Evolutionary conservation across 176 grass and related monocot genomes (phyloP).

Genomic region (Cenchrus fungigraminus): DNA sequence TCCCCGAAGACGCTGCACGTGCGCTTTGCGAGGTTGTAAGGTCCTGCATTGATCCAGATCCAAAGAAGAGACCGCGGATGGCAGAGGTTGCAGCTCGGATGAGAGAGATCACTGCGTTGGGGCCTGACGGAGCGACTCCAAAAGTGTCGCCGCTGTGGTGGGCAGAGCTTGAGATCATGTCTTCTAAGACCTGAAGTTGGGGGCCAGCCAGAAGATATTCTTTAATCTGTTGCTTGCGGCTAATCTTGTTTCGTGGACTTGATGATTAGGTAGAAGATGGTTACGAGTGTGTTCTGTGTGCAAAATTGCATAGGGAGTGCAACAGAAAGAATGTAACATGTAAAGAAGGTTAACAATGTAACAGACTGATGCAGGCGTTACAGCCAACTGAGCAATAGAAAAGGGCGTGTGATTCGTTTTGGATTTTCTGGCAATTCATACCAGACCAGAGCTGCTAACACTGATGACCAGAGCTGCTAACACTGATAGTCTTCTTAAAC

Average conservation of each 20-base stretch:
- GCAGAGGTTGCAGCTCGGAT: slow-evolving; percentile 50
- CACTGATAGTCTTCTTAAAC: neutral
- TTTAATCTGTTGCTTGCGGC: slow-evolving; percentile 30
- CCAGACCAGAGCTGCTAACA: too few species aligned
- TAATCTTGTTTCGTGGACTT: slow-evolving; percentile 38
- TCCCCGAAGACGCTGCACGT: slow-evolving; percentile 29
- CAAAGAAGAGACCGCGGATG: slow-evolving; percentile 65
- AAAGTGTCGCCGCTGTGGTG: slow-evolving; percentile 92
- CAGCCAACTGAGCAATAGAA: slow-evolving; percentile 2
- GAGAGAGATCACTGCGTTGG: slow-evolving; percentile 64
- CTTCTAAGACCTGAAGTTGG: slow-evolving; percentile 48
- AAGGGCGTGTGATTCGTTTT: neutral
- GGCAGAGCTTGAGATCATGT: slow-evolving; percentile 95
- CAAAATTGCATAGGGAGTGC: slow-evolving; percentile 6
- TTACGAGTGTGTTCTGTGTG: slow-evolving; percentile 1
- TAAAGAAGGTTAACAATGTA: slow-evolving; percentile 22
- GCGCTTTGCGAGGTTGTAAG: slow-evolving; percentile 62
- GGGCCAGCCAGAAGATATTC: neutral
- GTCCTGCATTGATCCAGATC: slow-evolving; percentile 56
- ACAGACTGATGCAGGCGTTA: neutral
- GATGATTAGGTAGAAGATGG: slow-evolving; percentile 14
- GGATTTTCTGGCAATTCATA: neutral
- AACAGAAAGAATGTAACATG: neutral
- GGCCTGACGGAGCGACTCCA: slow-evolving; percentile 70
- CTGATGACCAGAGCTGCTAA: neutral